Evolutionary conservation across 2,329 filamentous ascomycete genomes (phyloP), one percentile per base, ranked within the genome.

Genomic region (Penicillium sp.): DNA sequence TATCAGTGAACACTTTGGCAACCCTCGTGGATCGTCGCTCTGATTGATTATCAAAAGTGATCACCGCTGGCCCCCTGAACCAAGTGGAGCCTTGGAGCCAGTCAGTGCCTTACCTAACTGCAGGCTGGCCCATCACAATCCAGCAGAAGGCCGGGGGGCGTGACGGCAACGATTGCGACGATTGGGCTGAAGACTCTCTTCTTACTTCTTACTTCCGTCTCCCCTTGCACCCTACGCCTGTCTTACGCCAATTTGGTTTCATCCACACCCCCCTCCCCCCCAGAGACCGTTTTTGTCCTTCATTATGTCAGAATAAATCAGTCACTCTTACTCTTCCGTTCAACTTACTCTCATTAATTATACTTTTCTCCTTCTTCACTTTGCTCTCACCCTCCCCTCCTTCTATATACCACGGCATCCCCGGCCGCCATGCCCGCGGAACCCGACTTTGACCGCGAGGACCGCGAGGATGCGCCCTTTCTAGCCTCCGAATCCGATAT

Each of bases 381-480:
- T 43, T 35, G 50, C 33, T 40, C 13, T 57, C 19, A 40, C 37
- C 24, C 37, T 24, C 40, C 39, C 11, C 27, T 19, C 14, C 51
- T 35, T 50, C 19, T 60, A 57, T 44, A 49, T 49, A 33, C 11
- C 54, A 50, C 66, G 66, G 63, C 43, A 68, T 68, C 65, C 53
- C 59, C 56, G 55, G 55, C 61, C 51, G 50, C 43, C 61, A 72
- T 73, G 71, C 51, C 66, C 49, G 50, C 61, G 22, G 56, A 59
- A 44, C 65, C 62, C 60, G 69, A 74, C 46, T 61, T 67, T 37
- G 62, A 69, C 37, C 50, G 22, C 37, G 50, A 52, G 11, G 70
- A 74, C 54, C 65, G 66, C 56, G 70, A 73, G 59, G 73, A 76
- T 61, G 73, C 63, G 11, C 74, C 73, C 19, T 76, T 76, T 51